A percentile compares a stretch with the other conserved stretches of the same genome.
Conservation (phyloP, 257 asterid species). For the Anisodus acutangulus region DNA sequence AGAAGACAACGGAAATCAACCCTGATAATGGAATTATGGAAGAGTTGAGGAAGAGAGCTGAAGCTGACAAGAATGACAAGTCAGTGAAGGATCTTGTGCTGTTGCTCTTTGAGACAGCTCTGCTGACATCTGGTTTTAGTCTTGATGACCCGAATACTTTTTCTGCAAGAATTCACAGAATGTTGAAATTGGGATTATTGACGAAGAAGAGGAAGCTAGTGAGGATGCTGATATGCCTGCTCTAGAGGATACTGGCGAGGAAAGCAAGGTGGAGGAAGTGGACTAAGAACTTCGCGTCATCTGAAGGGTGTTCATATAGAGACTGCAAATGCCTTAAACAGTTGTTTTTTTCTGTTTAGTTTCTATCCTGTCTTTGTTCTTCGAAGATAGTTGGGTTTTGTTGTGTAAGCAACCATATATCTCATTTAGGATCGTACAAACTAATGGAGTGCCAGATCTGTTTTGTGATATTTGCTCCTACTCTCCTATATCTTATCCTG, state of each 20-base stretch:
- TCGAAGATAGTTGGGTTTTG: no score
- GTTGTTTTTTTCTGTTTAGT: no score
- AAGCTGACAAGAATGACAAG: conserved; percentile 19
- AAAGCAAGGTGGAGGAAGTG: no score
- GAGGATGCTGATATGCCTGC: background rate
- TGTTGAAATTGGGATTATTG: conserved; percentile 33
- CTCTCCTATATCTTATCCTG: background rate
- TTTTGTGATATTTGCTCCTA: background rate
- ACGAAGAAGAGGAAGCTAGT: conserved; percentile 21
- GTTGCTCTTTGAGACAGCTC: conserved; percentile 28
- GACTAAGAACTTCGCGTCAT: no score
- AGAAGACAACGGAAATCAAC: conserved; percentile 28
- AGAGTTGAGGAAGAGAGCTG: conserved; percentile 31
- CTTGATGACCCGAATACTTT: conserved; percentile 30
- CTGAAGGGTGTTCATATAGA: no score
- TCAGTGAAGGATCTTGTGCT: conserved; percentile 30
- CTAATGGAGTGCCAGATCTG: background rate
- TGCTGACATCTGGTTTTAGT: conserved; percentile 30
- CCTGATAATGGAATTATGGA: conserved; percentile 33
- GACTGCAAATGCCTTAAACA: no score
- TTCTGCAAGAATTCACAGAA: conserved; percentile 28
- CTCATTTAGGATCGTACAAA: no score
- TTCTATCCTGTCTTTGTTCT: no score
- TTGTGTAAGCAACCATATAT: no score
- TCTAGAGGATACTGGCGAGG: no score